These are phyloP conservation scores for Rhodotorula sp. DNA, from an alignment of 1,284 basidiomycete species.

Conservation along the genomic window DNA sequence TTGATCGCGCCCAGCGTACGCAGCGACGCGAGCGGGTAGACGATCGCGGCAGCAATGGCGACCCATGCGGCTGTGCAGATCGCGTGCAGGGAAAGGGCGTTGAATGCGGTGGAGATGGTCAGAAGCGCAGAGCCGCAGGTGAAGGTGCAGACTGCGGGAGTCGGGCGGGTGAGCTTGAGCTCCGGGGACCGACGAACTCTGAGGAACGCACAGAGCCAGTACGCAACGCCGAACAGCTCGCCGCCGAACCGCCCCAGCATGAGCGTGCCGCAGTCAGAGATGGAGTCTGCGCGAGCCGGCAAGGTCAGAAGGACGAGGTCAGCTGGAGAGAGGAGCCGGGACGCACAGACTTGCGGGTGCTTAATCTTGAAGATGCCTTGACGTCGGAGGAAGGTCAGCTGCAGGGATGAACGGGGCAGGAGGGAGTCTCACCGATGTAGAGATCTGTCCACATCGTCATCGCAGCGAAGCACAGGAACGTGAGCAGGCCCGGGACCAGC, in stretches of 20 bases:
- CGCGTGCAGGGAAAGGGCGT: constrained; percentile 48
- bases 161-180: neutral
- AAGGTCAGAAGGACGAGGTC: no score
- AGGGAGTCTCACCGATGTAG: neutral
- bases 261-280: constrained; percentile 23
- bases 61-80: constrained; percentile 40
- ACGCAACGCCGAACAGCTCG: constrained; percentile 24
- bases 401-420: no score
- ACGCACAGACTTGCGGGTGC: constrained; percentile 23
- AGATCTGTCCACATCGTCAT: neutral
- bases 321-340: no score
- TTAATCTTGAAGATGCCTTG: constrained; percentile 17
- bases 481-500: neutral
- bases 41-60: constrained; percentile 21
- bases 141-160: constrained; percentile 8
- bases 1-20: constrained; percentile 50
- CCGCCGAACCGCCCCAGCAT: constrained; percentile 16
- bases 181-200: neutral
- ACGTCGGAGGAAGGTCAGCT: no score
- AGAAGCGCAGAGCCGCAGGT: constrained; percentile 41
- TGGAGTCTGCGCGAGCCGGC: constrained; percentile 18
- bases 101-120: constrained; percentile 52
- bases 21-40: constrained; percentile 48
- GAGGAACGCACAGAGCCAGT: constrained; percentile 4
- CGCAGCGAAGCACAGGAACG: neutral